phyloP scores from a whole-genome alignment of 163 green algal species.

The Smithsoniella earleae region DNA sequence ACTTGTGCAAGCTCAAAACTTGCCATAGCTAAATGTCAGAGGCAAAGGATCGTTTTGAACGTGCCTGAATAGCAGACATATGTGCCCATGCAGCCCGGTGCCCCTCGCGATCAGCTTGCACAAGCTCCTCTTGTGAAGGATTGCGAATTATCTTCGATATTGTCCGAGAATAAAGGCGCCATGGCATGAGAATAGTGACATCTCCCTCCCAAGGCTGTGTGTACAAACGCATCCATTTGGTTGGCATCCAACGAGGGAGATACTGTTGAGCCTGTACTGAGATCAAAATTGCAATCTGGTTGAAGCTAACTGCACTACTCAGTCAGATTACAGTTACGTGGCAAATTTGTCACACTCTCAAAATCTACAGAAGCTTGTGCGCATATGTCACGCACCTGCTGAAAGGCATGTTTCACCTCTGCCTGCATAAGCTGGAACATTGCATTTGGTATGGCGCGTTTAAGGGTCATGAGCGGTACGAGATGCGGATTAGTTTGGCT shows the following conservation, averaged over 20 bases:
- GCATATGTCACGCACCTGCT: slow-evolving; percentile 48
- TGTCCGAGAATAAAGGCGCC: slow-evolving; percentile 36
- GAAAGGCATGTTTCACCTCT: slow-evolving; percentile 76
- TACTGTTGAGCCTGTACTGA: slow-evolving; percentile 3
- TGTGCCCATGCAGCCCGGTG: slow-evolving; percentile 31
- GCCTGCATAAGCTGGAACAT: slow-evolving; percentile 68
- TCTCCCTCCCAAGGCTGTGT: slow-evolving; percentile 95
- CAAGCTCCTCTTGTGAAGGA: slow-evolving; percentile 62
- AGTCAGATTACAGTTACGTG: neutral
- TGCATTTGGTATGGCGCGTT: slow-evolving; percentile 54
- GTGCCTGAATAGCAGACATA: slow-evolving; percentile 33
- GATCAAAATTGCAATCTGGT: neutral
- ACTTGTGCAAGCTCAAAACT: slow-evolving; percentile 40
- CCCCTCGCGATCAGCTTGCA: slow-evolving; percentile 35
- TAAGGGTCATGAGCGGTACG: slow-evolving; percentile 84
- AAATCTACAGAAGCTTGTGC: too few relatives aligned
- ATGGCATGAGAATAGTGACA: slow-evolving; percentile 88
- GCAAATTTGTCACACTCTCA: neutral
- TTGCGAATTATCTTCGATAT: slow-evolving; percentile 82
- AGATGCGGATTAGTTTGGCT: slow-evolving; percentile 92
- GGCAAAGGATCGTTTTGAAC: neutral
- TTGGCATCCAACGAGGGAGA: slow-evolving; percentile 55
- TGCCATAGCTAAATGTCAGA: neutral
- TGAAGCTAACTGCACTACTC: neutral
- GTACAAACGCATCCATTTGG: slow-evolving; percentile 63